These are phyloP conservation scores for Hypoxylon sp. DNA, from an alignment of 2,329 filamentous ascomycete species.

Conservation along the genomic window DNA sequence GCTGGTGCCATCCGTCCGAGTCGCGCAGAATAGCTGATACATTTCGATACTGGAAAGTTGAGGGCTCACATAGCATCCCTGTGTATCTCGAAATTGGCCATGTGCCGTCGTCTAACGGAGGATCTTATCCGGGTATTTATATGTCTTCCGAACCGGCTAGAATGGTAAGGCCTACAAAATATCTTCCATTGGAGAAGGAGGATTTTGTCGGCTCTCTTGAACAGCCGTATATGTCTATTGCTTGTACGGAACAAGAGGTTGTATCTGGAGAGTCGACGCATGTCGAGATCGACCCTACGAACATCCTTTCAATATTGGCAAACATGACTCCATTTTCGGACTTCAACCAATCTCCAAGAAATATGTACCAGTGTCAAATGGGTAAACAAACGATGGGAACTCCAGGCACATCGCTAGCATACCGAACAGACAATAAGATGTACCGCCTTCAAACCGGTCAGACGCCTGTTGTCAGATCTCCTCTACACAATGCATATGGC, in stretches of 20 bases:
- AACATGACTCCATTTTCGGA: slow-evolving; percentile 99
- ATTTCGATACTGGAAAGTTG: slow-evolving; percentile 94
- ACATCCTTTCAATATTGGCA: slow-evolving; percentile 96
- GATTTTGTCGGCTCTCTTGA: slow-evolving; percentile 95
- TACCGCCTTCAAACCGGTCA: slow-evolving; percentile 96
- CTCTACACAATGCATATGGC: slow-evolving; percentile 94
- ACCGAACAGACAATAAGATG: slow-evolving; percentile 97
- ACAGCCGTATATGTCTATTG: slow-evolving; percentile 98
- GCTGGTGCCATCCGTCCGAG: slow-evolving; percentile 90
- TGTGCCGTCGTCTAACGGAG: slow-evolving; percentile 87
- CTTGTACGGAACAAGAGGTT: slow-evolving; percentile 89
- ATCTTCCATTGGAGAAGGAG: slow-evolving; percentile 85
- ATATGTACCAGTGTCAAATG: slow-evolving; percentile 99
- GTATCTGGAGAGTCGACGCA: slow-evolving; percentile 91
- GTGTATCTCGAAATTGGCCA: slow-evolving; percentile 91
- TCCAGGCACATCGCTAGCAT: slow-evolving; percentile 84
- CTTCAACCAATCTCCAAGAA: slow-evolving; percentile 97
- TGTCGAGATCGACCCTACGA: slow-evolving; percentile 93
- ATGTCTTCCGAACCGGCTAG: slow-evolving; percentile 88
- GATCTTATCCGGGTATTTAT: slow-evolving; percentile 97
- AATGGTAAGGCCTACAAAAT: slow-evolving; percentile 94
- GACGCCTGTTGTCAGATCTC: slow-evolving; percentile 91
- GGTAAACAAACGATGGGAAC: slow-evolving; percentile 99
- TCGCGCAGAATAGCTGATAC: slow-evolving; percentile 87
- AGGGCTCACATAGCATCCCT: slow-evolving; percentile 85